These are phyloP conservation scores for Hortiboletus flavorubellus DNA, from an alignment of 768 basidiomycete genomes.

Conservation along the genomic window DNA sequence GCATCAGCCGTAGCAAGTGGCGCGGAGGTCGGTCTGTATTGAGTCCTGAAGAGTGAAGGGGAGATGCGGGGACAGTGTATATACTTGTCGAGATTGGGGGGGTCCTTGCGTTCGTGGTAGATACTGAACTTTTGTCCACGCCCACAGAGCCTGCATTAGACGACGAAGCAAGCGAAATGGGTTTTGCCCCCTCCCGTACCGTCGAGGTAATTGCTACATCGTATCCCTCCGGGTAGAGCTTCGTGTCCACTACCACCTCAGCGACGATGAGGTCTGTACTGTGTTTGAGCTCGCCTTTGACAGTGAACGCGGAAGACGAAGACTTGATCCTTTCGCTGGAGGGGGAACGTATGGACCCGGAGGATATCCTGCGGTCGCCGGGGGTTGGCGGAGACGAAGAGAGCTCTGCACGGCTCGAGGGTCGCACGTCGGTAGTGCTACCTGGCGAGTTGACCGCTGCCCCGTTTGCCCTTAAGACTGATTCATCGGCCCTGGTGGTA, in stretches of 20 bases:
- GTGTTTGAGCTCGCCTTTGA: conserved; percentile 57
- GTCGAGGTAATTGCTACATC: conserved; percentile 46
- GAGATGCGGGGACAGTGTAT: conserved; percentile 77
- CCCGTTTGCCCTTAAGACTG: conserved; percentile 42
- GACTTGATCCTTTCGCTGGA: conserved; percentile 34
- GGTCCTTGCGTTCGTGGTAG: conserved; percentile 7
- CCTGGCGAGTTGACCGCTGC: conserved; percentile 27
- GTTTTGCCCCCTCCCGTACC: conserved; percentile 37
- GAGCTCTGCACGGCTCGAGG: conserved; percentile 9
- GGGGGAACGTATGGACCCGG: conserved; percentile 29
- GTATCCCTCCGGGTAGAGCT: conserved; percentile 77
- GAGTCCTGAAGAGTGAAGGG: conserved; percentile 71
- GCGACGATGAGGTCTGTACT: conserved; percentile 70
- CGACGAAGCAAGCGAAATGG: conserved; percentile 33
- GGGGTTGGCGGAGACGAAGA: conserved; percentile 27
- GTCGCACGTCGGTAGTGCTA: conserved; percentile 17
- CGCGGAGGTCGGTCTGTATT: conserved; percentile 52
- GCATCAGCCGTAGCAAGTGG: conserved; percentile 71
- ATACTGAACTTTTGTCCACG: neutral
- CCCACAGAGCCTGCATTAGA: conserved; percentile 2
- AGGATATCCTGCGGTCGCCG: conserved; percentile 16
- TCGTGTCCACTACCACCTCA: conserved; percentile 79
- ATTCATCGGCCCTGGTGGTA: conserved; percentile 30
- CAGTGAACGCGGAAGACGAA: conserved; percentile 54
- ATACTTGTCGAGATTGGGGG: conserved; percentile 60